These are phyloP conservation scores for Tylopilus subfusipes DNA, from an alignment of 768 basidiomycete genomes.

Conservation along the genomic window DNA sequence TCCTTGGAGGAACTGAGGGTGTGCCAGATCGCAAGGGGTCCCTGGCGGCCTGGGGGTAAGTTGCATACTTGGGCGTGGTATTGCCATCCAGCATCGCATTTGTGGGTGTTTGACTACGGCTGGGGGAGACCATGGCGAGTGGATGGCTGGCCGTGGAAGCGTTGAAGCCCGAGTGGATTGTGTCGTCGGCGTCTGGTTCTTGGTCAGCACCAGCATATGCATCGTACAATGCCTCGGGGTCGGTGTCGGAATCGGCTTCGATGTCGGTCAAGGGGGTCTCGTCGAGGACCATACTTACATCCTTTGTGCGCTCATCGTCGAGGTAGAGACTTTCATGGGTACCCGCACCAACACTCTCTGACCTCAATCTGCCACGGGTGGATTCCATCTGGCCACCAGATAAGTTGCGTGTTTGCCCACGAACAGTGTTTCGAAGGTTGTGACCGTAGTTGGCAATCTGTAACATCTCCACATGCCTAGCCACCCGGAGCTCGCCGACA, in stretches of 20 bases:
- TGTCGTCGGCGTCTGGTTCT: constrained; percentile 18
- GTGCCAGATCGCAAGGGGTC: constrained; percentile 45
- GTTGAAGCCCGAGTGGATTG: constrained; percentile 17
- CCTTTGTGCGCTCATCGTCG: constrained; percentile 52
- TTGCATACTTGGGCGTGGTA: constrained; percentile 41
- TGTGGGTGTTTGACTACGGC: constrained; percentile 44
- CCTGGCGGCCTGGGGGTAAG: constrained; percentile 39
- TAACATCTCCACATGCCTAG: constrained; percentile 75
- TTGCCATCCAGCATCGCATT: constrained; percentile 34
- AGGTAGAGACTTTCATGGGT: constrained; percentile 63
- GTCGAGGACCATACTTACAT: constrained; percentile 60
- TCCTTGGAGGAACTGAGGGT: constrained; percentile 37
- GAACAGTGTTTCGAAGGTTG: constrained; percentile 37
- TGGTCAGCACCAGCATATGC: constrained; percentile 25
- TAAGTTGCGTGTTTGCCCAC: constrained; percentile 25
- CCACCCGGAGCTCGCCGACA: constrained; percentile 80
- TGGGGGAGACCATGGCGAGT: constrained; percentile 25
- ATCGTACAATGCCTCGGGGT: constrained; percentile 41
- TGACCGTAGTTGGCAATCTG: constrained; percentile 87
- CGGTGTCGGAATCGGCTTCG: constrained; percentile 48
- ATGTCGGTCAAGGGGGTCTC: constrained; percentile 74
- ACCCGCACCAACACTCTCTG: constrained; percentile 60
- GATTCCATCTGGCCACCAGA: constrained; percentile 22
- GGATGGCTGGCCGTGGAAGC: constrained; percentile 15
- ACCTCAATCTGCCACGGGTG: constrained; percentile 48